Base-by-base conservation (phyloP, 441 rosid species). In the Melastoma candidum region DNA sequence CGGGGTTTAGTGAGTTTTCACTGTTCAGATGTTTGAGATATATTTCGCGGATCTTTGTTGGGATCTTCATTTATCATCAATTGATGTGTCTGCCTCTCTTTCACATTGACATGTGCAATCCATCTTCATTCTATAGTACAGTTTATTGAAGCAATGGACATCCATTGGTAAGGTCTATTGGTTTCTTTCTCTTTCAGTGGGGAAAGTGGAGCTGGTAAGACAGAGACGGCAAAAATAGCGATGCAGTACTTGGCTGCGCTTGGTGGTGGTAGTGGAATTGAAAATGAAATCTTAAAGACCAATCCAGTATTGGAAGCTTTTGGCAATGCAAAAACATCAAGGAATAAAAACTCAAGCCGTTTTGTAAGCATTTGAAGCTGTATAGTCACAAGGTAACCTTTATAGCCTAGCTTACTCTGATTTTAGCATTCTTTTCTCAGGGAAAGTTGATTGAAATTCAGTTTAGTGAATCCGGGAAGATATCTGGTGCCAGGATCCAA, bases 131-230 rank as follows among this genome's bases (percentile, higher is more conserved):
- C 41, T 32, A 32, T 3, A 32, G 41, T 32, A 32, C 41, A 32
- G 41, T 32, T 32, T 32, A 32, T 32, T 32, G 41, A 32, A 4
- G 41, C 41, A 32, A 32, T 32, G 41, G 7, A 32, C 41, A 32
- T 32, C 8, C 8, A 32, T 32, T 4, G 41, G 41, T 4, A 52
- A 53, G 53, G 32, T 67, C 13, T 65, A 63, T 29, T 36, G 45
- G 51, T 53, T 55, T 63, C 75, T 49, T 65, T 71, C 68, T 71
- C 68, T 58, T 70, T 44, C 78, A 94, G 99, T 26, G 99, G 99
- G 55, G 99, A 94, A 77, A 94, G 99, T 79, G 99, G 97, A 68
- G 99, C 99, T 26, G 99, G 99, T 58, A 94, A 94, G 76, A 94
- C 99, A 25, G 97, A 94, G 78, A 90, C 99, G 13, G 97, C 99